Evolutionary conservation across 75 land plant species (phyloP), one percentile per base, ranked within the genome.

Genomic region (Ceratopteris richardii): DNA sequence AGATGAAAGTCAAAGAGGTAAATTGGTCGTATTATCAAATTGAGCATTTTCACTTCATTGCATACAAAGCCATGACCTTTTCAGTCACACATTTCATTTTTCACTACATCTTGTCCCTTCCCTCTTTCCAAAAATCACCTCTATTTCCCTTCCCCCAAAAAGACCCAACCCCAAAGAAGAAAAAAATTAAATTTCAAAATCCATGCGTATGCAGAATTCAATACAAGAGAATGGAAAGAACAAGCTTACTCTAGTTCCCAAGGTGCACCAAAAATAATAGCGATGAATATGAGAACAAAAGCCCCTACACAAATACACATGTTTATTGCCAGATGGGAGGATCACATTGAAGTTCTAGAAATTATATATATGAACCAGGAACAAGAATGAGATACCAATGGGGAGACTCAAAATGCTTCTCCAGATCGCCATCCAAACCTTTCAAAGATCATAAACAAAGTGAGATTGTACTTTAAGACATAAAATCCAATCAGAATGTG

Each of bases 361-460:
- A n/a, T n/a, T n/a, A n/a, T n/a, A n/a, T n/a, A n/a, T n/a, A n/a
- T n/a, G n/a, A n/a, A n/a, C n/a, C n/a, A n/a, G n/a, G n/a, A n/a
- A n/a, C n/a, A n/a, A n/a, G n/a, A n/a, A n/a, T n/a, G 46, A 53
- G 51, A 62, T 29, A 68, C 71, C 71, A 47, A 62, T 43, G 51
- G 66, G 66, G 29, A 68, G 56, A 28, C 66, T 68, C 24, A 68
- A 51, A 21, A 68, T 54, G 31, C 71, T 62, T 19, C 48, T 7
- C 28, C 65, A 51, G 33, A 62, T n/a, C 39, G 67, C 47, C 57
- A 29, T 41, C 66, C 55, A 68, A 29, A 68, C 57, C 71, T 68
- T 65, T 29, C 25, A 10, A 40, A 40, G 42, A 40, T 9, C 42
- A 9, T n/a, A n/a, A n/a, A n/a, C n/a, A n/a, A n/a, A n/a, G n/a